Evolutionary conservation across 495 filamentous ascomycete species (phyloP), one percentile per base, ranked within the genome.

Genomic region (Viridothelium virens): DNA sequence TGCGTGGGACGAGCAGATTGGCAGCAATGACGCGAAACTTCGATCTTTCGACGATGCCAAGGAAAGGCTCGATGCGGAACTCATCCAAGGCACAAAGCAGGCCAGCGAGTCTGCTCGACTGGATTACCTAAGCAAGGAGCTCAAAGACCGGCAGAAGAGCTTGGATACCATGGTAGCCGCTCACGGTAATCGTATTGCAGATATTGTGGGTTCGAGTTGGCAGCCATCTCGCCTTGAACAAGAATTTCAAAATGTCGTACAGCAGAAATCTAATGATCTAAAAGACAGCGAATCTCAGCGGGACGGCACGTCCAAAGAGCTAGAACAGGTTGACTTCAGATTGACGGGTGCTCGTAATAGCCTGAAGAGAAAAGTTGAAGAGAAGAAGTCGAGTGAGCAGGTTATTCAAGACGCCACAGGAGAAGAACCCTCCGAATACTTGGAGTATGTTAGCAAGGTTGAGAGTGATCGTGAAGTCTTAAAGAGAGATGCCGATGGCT

Each of bases 81-180:
- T 97, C 33, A 80, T 91, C 41, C 86, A 92, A 68, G 89, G 86
- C 66, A 94, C 89, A 0, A 83, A 86, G 66, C 84, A 90, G 68
- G 91, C 90, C 38, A 82, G 85, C 2, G 90, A 91, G 59, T 79
- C 91, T 39, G 95, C 93, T 46, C 85, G 86, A 63, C 79, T 97
- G 6, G 89, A 92, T 61, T 83, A 90, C 69, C 79, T 90, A 14
- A 89, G 88, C 69, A 90, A 91, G 65, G 86, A 95, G 68, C 73
- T 89, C 25, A 86, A 86, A 63, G 87, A 90, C 53, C 81, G 86
- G 33, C 81, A 87, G 73, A 83, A 83, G 31, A 87, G 88, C 47
- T 77, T 96, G 2, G 82, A 89, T 16, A 93, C 90, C 1, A 85
- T 97, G 81, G 86, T 79, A 64, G 84, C 79, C 31, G 89, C 90